A percentile compares a stretch with the other conserved stretches of the same genome.
Conservation (phyloP, 2,329 filamentous ascomycete genomes). For the Aspergillus ochraceoroseus region DNA sequence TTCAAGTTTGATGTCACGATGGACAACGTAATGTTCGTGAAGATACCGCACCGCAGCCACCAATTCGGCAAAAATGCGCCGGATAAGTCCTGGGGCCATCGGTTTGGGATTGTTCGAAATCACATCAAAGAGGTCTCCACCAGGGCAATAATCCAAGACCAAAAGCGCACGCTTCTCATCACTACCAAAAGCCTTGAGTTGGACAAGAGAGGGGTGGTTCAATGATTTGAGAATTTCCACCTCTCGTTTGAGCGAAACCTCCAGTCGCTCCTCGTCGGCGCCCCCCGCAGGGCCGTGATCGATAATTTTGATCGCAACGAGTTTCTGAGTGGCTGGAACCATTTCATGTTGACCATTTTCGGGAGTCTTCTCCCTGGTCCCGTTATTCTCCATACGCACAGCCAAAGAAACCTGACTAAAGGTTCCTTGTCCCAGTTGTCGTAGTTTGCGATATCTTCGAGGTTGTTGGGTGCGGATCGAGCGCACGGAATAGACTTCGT, state of each 20-base stretch:
- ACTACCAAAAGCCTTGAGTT: constrained; percentile 86
- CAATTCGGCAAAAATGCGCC: constrained; percentile 84
- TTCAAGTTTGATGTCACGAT: constrained; percentile 96
- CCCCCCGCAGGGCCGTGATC: constrained; percentile 92
- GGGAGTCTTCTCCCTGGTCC: constrained; percentile 30
- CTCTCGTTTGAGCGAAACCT: constrained; percentile 89
- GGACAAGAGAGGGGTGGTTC: constrained; percentile 82
- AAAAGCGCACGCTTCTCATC: constrained; percentile 77
- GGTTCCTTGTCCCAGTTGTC: constrained; percentile 81
- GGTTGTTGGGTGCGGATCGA: constrained; percentile 64
- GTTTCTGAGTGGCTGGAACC: constrained; percentile 56
- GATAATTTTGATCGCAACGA: constrained; percentile 93
- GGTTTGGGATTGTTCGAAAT: constrained; percentile 67
- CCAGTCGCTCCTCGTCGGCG: constrained; percentile 85
- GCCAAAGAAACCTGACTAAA: constrained; percentile 93
- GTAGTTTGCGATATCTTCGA: constrained; percentile 72
- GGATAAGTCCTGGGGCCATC: constrained; percentile 64
- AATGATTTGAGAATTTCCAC: constrained; percentile 88
- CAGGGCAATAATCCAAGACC: constrained; percentile 85
- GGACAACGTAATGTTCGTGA: constrained; percentile 79
- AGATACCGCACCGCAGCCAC: constrained; percentile 81
- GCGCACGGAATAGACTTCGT: constrained; percentile 65
- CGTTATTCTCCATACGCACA: constrained; percentile 64
- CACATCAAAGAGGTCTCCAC: constrained; percentile 91
- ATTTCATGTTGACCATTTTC: constrained; percentile 15